Base-by-base conservation (phyloP, 2,329 filamentous ascomycete species). In the Phyllosticta citrichinensis region DNA sequence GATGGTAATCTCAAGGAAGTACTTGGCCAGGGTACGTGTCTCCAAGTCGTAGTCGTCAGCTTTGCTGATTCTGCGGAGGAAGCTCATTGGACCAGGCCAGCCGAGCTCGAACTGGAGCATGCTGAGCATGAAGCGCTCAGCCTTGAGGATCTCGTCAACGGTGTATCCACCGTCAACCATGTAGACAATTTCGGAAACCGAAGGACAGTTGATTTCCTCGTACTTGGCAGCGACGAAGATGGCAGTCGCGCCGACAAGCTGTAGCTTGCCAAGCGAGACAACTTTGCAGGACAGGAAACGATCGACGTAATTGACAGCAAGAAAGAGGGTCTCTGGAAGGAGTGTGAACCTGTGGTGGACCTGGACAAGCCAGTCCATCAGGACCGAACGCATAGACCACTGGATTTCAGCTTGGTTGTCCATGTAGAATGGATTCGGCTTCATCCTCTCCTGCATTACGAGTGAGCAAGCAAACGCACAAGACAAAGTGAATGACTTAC, bases 31-130 rank as follows among this genome's bases (percentile, higher is more conserved):
- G 5, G 94, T 97, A 47, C 94, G 85, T 11, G 93, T 97, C 76
- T 99, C 93, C 55, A 96, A 80, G 70, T 99, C 92, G 71, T 97
- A 99, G 71, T 97, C 91, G 71, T 99, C 94, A 14, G 94, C 94
- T 79, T 97, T 97, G 85, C 93, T 97, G 75, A 97, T 94, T 61
- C 93, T 87, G 63, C 94, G 85, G 64, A 99, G 81, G 76, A 99
- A 99, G 78, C 91, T 97, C 93, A 99, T 97, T 1, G 94, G 94
- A 52, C 94, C 94, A n/a, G 94, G 94, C 88, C 91, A 97, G 58
- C 94, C 94, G 59, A 99, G 84, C 76, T 97, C 91, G 71, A 96
- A 99, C 68, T 91, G 84, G 59, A 99, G 84, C 87, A 97, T 96
- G 75, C 85, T 95, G 57, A 99, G 83, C 92, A 99, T 99, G 79